These are phyloP conservation scores for Austropuccinia psidii DNA, from an alignment of 1,284 basidiomycete genomes.

Conservation along the genomic window DNA sequence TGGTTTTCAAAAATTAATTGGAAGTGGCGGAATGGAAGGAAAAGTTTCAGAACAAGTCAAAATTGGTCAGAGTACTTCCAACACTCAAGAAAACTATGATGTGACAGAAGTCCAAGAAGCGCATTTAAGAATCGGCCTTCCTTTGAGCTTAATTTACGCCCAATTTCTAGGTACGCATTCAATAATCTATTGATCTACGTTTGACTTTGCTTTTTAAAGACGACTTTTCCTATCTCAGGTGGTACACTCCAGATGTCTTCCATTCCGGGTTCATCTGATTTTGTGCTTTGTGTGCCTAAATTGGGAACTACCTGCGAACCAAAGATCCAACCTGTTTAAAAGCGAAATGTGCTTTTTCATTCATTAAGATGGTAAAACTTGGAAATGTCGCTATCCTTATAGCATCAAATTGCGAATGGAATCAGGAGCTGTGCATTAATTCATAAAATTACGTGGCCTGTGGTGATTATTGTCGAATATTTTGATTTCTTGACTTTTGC, in stretches of 20 bases:
- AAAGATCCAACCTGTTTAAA: neutral
- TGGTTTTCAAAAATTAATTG: slow-evolving; percentile 56
- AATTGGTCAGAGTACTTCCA: neutral
- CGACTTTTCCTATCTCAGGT: slow-evolving; percentile 49
- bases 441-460: too few relatives aligned
- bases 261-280: slow-evolving; percentile 62
- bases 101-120: slow-evolving; percentile 55
- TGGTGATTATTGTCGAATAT: too few relatives aligned
- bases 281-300: slow-evolving; percentile 28
- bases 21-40: slow-evolving; percentile 59
- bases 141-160: slow-evolving; percentile 76
- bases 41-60: slow-evolving; percentile 66
- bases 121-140: slow-evolving; percentile 63
- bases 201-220: neutral
- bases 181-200: neutral
- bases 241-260: slow-evolving; percentile 72
- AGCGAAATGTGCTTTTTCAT: too few relatives aligned
- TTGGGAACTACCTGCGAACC: slow-evolving; percentile 29
- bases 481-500: too few relatives aligned
- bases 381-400: too few relatives aligned
- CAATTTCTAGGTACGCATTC: slow-evolving; percentile 56
- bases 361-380: too few relatives aligned
- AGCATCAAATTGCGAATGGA: too few relatives aligned
- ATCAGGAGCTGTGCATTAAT: too few relatives aligned
- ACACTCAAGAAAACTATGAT: slow-evolving; percentile 41